These are phyloP conservation scores for Lactifluus piperatus DNA, from an alignment of 768 basidiomycete species.

Conservation along the genomic window DNA sequence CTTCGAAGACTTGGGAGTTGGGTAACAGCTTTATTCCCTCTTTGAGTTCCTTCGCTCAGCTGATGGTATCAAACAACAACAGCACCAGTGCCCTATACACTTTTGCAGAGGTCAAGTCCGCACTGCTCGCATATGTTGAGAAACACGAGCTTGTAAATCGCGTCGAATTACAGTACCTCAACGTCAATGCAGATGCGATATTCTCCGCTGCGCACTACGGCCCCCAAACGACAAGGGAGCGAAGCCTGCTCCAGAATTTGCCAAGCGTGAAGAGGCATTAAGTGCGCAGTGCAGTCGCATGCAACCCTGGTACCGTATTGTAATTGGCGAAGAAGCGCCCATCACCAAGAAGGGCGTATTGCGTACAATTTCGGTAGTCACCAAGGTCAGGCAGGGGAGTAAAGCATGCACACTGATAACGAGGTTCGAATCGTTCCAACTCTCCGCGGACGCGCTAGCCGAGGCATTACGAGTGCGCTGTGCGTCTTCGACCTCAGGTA, in stretches of 20 bases:
- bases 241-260: conserved; percentile 33
- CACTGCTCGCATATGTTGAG: conserved; percentile 56
- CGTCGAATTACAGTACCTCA: conserved; percentile 59
- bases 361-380: conserved; percentile 57
- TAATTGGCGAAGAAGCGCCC: conserved; percentile 43
- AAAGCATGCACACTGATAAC: conserved; percentile 70
- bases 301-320: conserved; percentile 70
- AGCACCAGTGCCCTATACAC: conserved; percentile 51
- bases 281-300: conserved; percentile 50
- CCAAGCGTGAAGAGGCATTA: conserved; percentile 58
- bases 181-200: conserved; percentile 41
- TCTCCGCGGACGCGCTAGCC: conserved; percentile 63
- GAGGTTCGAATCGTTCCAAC: conserved; percentile 69
- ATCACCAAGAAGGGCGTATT: conserved; percentile 65
- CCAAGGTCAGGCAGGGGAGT: conserved; percentile 69
- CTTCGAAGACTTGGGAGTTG: conserved; percentile 54
- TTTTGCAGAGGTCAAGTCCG: conserved; percentile 43
- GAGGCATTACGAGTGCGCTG: conserved; percentile 72
- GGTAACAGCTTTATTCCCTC: conserved; percentile 31
- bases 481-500: conserved; percentile 72
- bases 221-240: conserved; percentile 23
- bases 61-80: background rate
- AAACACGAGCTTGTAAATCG: conserved; percentile 55
- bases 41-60: background rate
- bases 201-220: conserved; percentile 28